A percentile compares a stretch with the other conserved stretches of the same genome.
Conservation (phyloP, 2,329 filamentous ascomycete genomes). For the Sporothrix globosa region DNA sequence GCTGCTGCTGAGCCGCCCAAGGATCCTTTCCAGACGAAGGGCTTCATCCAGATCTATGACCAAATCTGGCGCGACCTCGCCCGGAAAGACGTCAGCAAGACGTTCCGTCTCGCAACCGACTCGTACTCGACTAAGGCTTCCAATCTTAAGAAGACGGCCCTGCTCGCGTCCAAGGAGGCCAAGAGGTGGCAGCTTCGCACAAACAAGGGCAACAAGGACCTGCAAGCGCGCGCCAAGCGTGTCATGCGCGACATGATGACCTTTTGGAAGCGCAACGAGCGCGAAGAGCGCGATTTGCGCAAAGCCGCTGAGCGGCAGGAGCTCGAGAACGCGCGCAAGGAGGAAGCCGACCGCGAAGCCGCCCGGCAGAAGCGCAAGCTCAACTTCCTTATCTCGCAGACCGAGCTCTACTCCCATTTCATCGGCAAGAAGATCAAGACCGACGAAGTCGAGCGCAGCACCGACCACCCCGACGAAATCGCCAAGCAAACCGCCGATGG, state of each 20-base stretch:
- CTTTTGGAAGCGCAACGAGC: conserved; percentile 99
- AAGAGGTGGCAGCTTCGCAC: conserved; percentile 96
- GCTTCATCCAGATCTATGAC: conserved; percentile 95
- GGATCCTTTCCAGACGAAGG: conserved; percentile 77
- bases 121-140: conserved; percentile 86
- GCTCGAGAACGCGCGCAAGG: conserved; percentile 93
- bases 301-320: conserved; percentile 95
- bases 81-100: conserved; percentile 90
- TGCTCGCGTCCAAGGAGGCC: conserved; percentile 94
- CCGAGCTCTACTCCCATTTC: conserved; percentile 98
- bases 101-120: conserved; percentile 82
- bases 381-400: conserved; percentile 99
- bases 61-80: conserved; percentile 96
- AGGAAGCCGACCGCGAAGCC: conserved; percentile 95
- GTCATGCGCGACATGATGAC: conserved; percentile 99
- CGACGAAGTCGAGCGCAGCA: conserved; percentile 87
- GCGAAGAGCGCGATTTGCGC: conserved; percentile 91
- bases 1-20: conserved; percentile 50
- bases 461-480: conserved; percentile 75
- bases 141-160: conserved; percentile 97
- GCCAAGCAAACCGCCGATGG: conserved; percentile 51
- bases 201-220: conserved; percentile 98
- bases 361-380: conserved; percentile 98
- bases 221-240: conserved; percentile 93
- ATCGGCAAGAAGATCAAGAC: conserved; percentile 99